Conservation (phyloP, 345 rosid species). For the Lepidium africanum region DNA sequence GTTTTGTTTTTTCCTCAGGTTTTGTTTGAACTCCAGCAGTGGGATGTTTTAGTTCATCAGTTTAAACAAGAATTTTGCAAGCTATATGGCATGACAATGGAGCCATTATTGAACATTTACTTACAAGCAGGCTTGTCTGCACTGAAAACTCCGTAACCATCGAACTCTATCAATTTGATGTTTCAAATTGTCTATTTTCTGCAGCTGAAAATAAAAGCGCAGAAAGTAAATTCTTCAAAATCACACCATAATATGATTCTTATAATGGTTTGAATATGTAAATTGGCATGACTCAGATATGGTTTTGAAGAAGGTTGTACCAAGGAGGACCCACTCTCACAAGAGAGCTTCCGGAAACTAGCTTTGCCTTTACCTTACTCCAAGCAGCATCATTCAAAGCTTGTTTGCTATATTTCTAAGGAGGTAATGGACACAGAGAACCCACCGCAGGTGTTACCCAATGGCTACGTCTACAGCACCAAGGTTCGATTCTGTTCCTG, state of each 20-base stretch:
- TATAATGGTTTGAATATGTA: conserved; percentile 7
- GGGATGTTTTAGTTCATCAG: conserved; percentile 86
- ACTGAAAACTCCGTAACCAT: conserved; percentile 90
- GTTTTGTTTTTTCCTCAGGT: conserved; percentile 36
- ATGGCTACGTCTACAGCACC: conserved; percentile 88
- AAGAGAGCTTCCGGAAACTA: conserved; percentile 81
- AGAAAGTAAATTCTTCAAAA: background rate
- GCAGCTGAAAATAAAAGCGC: background rate
- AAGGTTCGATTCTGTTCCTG: conserved; percentile 45
- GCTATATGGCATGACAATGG: conserved; percentile 92
- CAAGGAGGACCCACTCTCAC: conserved; percentile 93
- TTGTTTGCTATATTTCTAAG: conserved; percentile 89
- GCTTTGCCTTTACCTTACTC: conserved; percentile 83
- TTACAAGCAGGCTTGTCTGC: conserved; percentile 97
- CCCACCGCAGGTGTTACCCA: conserved; percentile 96
- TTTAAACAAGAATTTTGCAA: conserved; percentile 91
- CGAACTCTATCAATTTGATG: conserved; percentile 5
- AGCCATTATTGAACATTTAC: conserved; percentile 84
- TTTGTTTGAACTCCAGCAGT: conserved; percentile 80
- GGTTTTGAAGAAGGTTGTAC: conserved; percentile 81
- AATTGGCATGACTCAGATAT: conserved; percentile 55
- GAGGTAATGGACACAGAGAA: conserved; percentile 98
- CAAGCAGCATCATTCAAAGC: conserved; percentile 96
- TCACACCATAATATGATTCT: background rate
- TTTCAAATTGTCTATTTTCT: background rate